Evolutionary conservation across 345 rosid genomes (phyloP), one percentile per base, ranked within the genome.

Genomic region (Gossypium mustelinum): DNA sequence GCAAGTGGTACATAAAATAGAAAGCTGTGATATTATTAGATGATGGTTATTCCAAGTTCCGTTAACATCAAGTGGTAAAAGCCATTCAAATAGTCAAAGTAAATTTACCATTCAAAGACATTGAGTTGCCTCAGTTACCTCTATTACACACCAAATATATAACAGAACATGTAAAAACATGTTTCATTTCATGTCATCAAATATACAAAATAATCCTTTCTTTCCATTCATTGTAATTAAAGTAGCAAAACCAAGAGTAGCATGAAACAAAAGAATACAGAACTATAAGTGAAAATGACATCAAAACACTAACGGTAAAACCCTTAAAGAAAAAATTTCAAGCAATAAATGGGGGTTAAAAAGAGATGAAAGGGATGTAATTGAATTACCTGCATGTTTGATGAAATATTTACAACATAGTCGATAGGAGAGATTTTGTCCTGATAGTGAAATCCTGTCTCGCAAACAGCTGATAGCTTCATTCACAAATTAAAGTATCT

Each of bases 391-490:
- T 82, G 84, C 95, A 92, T 89, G 73, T 87, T 83, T 68, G 82
- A 77, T 34, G 97, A 79, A 69, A 88, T 71, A 75, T 74, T 70
- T 56, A 87, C 90, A 69, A 82, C 87, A 81, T 91, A 89, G 66
- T 79, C 75, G 68, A 86, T 81, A 52, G 98, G 92, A 72, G 86
- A 89, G 71, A 63, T 78, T 82, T 94, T 92, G 85, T 92, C 97
- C 79, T 83, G 95, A 81, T 88, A 87, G 86, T 94, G 98, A 80
- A 94, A 94, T 81, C 73, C 74, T 39, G 90, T 89, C 90, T 92
- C 97, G 13, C 94, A 87, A 75, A 92, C 81, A 74, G 97, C 89
- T 74, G 97, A 80, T 78, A 94, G 94, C 98, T 94, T 85, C 93
- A 88, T 70, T 63, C 66, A 85, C 71, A 81, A 63, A 72, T 70